Percentiles rank a stretch among this genome's conserved stretches.
Conservation (phyloP, 768 basidiomycete genomes). For the Rhodotorula sphaerocarpa region DNA sequence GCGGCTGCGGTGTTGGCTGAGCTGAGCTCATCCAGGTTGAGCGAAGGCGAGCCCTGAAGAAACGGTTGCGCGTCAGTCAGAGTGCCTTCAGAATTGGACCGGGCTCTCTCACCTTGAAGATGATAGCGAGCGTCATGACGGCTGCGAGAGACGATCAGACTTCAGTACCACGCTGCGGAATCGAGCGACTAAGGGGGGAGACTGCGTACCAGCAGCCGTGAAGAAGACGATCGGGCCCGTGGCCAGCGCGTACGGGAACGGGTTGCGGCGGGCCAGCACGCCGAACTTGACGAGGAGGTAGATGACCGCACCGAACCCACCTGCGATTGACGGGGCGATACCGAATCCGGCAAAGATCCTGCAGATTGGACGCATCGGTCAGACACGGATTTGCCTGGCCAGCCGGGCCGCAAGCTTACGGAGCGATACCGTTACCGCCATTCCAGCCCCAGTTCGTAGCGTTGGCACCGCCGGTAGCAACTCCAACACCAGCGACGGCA, state of each 20-base stretch:
- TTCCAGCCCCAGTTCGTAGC: constrained; percentile 49
- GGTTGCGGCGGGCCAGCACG: constrained; percentile 44
- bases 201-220: constrained; percentile 25
- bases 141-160: no score
- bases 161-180: no score
- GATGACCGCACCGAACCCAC: constrained; percentile 43
- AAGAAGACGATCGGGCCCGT: constrained; percentile 40
- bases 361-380: no score
- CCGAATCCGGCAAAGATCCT: constrained; percentile 42
- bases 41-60: constrained; percentile 43
- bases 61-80: no score
- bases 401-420: no score
- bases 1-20: constrained; percentile 41
- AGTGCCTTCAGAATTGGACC: no score
- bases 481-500: constrained; percentile 47
- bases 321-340: constrained; percentile 42
- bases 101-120: constrained; percentile 27
- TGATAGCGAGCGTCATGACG: constrained; percentile 47
- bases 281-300: constrained; percentile 44
- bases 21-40: constrained; percentile 43
- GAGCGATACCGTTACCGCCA: constrained; percentile 42
- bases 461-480: constrained; percentile 43
- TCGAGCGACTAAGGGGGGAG: no score
- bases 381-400: no score
- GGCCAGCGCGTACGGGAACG: constrained; percentile 41